phyloP scores from a whole-genome alignment of 2,329 filamentous ascomycete species.

The Mycocentrospora acerina region DNA sequence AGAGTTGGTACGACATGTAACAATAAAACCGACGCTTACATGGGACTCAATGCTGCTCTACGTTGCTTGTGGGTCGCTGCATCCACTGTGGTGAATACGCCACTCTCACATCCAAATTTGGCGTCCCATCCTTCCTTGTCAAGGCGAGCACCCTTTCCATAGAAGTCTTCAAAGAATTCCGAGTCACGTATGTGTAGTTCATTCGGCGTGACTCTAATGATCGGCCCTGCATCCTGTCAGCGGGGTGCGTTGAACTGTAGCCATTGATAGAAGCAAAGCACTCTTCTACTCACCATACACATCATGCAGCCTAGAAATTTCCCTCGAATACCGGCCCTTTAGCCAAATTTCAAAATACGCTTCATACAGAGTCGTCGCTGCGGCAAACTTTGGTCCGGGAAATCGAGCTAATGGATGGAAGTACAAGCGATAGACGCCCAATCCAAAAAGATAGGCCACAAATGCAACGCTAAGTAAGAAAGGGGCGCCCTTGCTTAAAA shows the following conservation, averaged over 20 bases:
- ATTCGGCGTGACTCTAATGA: constrained; percentile 46
- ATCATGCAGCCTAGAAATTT: constrained; percentile 36
- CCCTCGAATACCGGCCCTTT: constrained; percentile 33
- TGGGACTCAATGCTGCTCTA: constrained; percentile 33
- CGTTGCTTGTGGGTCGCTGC: constrained; percentile 33
- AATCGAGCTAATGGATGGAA: constrained; percentile 49
- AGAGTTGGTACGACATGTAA: not conserved
- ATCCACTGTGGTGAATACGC: constrained; percentile 31
- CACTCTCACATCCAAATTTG: constrained; percentile 30
- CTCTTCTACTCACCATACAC: constrained; percentile 29
- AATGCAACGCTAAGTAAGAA: constrained; percentile 11
- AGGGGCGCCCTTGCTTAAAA: constrained; percentile 10
- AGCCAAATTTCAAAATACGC: constrained; percentile 38
- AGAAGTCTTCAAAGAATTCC: constrained; percentile 41
- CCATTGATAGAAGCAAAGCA: too few species aligned
- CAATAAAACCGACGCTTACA: constrained; percentile 22
- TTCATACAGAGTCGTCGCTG: constrained; percentile 36
- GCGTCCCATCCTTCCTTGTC: constrained; percentile 41
- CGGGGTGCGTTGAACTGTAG: too few species aligned
- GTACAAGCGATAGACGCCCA: constrained; percentile 43
- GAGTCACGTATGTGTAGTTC: constrained; percentile 48
- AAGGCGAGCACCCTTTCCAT: constrained; percentile 31
- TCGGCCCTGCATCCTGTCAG: too few species aligned
- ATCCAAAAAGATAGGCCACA: constrained; percentile 18
- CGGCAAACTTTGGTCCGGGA: constrained; percentile 45